Evolutionary conservation across 129 eudicot species (phyloP), one percentile per base, ranked within the genome.

Genomic region (Heracleum sosnowskyi): DNA sequence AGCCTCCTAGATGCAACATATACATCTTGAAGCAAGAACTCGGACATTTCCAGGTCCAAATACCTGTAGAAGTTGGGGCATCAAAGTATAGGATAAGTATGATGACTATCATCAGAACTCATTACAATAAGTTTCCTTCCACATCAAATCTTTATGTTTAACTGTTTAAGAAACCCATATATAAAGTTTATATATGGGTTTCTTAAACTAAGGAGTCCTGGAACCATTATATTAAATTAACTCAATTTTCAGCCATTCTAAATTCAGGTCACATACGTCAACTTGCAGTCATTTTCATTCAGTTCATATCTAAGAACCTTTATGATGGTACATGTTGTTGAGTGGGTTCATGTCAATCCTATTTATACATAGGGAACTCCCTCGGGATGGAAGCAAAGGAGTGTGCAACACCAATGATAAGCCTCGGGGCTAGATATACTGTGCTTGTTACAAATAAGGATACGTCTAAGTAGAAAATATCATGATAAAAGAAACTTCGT

Each of bases 1-100:
- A n/a, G n/a, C n/a, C n/a, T n/a, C n/a, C n/a, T n/a, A n/a, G n/a
- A n/a, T n/a, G n/a, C n/a, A n/a, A n/a, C n/a, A n/a, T 90, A 80
- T 45, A 95, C 87, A n/a, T 90, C 90, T 10, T 87, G 90, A 45
- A 95, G 85, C 46, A 86, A 86, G 73, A 95, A 95, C 82, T 95
- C 98, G n/a, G 86, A 83, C 98, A 95, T 95, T 82, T 95, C 98
- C 53, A 95, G 89, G 77, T 95, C 92, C 90, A 90, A 81, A 84
- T 82, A 91, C 84, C 97, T 91, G 84, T 62, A 73, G 55, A 77
- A 36, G 70, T 64, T 34, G 40, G 46, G 68, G 31, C 36, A 41
- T 18, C 42, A 42, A 72, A 24, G 49, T 40, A 57, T 70, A 26
- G 15, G 11, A 6, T 34, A 76, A 66, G 57, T 11, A 49, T 62